phyloP scores from a whole-genome alignment of 805 yeast genomes.

The Yamadazyma kitorensis region DNA sequence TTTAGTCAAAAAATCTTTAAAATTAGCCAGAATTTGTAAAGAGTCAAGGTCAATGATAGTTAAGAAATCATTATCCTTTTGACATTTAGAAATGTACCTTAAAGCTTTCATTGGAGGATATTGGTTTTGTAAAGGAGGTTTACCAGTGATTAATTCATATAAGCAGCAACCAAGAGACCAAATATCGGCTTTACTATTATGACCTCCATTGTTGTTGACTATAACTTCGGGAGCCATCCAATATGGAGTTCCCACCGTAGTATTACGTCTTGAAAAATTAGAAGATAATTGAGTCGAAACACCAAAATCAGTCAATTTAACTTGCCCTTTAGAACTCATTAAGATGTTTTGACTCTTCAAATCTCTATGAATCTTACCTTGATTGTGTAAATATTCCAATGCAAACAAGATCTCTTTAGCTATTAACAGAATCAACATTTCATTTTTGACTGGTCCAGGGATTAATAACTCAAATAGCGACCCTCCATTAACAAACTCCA shows the following conservation, averaged over 20 bases:
- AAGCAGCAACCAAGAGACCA: slow-evolving; percentile 83
- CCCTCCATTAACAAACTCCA: slow-evolving; percentile 83
- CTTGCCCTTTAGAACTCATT: slow-evolving; percentile 33
- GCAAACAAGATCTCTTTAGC: slow-evolving; percentile 58
- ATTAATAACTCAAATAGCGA: slow-evolving; percentile 62
- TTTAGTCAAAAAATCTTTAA: slow-evolving; percentile 30
- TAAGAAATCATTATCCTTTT: slow-evolving; percentile 27
- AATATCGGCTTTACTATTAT: slow-evolving; percentile 59
- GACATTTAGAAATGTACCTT: slow-evolving; percentile 34
- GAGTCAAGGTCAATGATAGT: slow-evolving; percentile 25
- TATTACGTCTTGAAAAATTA: slow-evolving; percentile 41
- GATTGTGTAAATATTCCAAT: slow-evolving; percentile 60
- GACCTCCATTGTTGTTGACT: slow-evolving; percentile 56
- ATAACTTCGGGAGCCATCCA: slow-evolving; percentile 68
- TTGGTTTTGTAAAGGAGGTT: slow-evolving; percentile 58
- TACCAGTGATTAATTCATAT: slow-evolving; percentile 67
- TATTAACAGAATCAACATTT: slow-evolving; percentile 47
- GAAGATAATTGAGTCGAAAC: slow-evolving; percentile 43
- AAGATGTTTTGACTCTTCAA: slow-evolving; percentile 42
- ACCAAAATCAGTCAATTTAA: slow-evolving; percentile 46
- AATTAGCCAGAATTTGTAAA: slow-evolving; percentile 18
- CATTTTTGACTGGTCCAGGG: slow-evolving; percentile 59
- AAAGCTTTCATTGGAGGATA: slow-evolving; percentile 44
- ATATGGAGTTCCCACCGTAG: slow-evolving; percentile 56
- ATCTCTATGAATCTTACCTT: slow-evolving; percentile 72